Evolutionary conservation across 2,329 filamentous ascomycete genomes (phyloP), one percentile per base, ranked within the genome.

Genomic region (Chaetomium olivaceum): DNA sequence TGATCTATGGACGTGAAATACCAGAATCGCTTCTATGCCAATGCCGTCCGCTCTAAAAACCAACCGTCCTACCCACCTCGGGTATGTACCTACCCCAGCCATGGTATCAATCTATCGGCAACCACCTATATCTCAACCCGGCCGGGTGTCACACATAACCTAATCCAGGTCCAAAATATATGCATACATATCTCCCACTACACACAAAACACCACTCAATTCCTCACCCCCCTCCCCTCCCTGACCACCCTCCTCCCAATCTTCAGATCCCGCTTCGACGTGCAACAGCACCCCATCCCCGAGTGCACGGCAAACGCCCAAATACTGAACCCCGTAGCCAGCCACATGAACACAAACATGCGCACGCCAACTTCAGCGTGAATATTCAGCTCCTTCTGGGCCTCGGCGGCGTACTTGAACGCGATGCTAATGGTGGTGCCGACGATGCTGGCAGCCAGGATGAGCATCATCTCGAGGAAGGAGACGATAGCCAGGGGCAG

Each of bases 291-390:
- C 71, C 89, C 91, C 76, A 94, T 83, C 36, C 89, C 87, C 31
- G 90, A 80, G 76, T 96, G 91, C 23, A 96, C 80, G 36, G 90
- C 75, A 72, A 91, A 93, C 0, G 89, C 89, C 23, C 93, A 73
- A 5, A 92, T 78, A 1, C 86, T 85, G 67, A 89, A 86, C 0
- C 82, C 86, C 0, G 88, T 84, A 0, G 89, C 91, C 31, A 92
- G 85, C 93, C 94, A 98, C 89, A 96, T 94, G 74, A 96, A 96
- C 0, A 80, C 90, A 73, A 96, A 86, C 90, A 96, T 93, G 70
- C 87, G 83, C 43, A 76, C 78, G 6, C 93, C 93, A 39, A 96
- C 80, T 3, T 83, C 78, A 3, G 89, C 91, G 11, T 79, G 76
- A 71, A 97, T 93, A 76, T 96, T 95, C 61, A 97, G 81, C 65